Percentiles rank a stretch among this genome's conserved stretches.
Conservation (phyloP, 2,329 filamentous ascomycete genomes). For the Exophiala sideris region DNA sequence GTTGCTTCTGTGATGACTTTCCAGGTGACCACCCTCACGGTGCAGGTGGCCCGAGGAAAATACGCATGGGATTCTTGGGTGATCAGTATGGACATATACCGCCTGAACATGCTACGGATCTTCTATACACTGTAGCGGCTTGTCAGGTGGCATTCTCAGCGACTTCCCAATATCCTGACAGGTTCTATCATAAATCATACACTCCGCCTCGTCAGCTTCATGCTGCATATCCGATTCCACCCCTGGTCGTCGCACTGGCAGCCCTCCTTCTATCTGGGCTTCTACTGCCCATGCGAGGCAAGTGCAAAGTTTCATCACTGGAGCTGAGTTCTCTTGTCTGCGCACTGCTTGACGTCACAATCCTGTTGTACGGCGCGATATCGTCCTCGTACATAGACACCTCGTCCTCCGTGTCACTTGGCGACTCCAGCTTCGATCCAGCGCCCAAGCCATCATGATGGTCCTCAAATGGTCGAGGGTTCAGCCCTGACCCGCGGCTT, state of each 20-base stretch:
- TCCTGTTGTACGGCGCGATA: conserved; percentile 12
- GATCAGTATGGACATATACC: too few relatives aligned
- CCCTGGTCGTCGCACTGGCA: too few relatives aligned
- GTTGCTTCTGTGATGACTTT: too few relatives aligned
- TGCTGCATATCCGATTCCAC: neutral
- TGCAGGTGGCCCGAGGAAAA: too few relatives aligned
- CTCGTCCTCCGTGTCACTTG: conserved; percentile 7
- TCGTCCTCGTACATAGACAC: conserved; percentile 3
- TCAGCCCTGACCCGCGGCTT: neutral
- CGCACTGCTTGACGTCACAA: conserved; percentile 6
- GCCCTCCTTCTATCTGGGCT: neutral
- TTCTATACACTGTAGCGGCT: too few relatives aligned
- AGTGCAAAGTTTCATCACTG: conserved; percentile 11
- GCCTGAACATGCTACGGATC: too few relatives aligned
- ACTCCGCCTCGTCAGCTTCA: neutral
- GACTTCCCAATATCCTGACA: neutral
- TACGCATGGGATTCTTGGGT: too few relatives aligned
- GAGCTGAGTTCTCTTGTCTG: conserved; percentile 2
- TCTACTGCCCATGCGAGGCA: conserved; percentile 10
- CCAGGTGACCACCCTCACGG: too few relatives aligned
- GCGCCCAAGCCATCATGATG: conserved; percentile 1
- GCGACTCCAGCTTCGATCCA: conserved; percentile 10
- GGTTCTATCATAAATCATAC: neutral
- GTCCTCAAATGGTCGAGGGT: conserved; percentile 1
- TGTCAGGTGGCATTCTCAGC: too few relatives aligned